Evolutionary conservation across 345 rosid genomes (phyloP), one percentile per base, ranked within the genome.

Genomic region (Streptanthus diversifolius): DNA sequence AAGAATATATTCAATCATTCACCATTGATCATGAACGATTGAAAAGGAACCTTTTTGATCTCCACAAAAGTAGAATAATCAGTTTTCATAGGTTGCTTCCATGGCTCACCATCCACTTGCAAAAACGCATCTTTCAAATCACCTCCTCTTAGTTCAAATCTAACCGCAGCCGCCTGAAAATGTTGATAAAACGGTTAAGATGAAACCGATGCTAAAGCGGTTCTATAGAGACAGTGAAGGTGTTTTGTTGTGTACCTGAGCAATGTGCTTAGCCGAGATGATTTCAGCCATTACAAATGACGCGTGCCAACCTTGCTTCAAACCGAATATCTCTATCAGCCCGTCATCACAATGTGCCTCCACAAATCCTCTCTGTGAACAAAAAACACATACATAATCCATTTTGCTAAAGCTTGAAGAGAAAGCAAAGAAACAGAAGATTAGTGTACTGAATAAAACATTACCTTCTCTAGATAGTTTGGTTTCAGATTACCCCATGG

Each of bases 61-160:
- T 90, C 97, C 19, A 92, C 85, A 58, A 90, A 82, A 3, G 96
- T 84, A 1, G 98, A 95, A 65, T 80, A 80, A 27, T 92, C 93
- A 71, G 45, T 76, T 83, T 74, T 87, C 84, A 92, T 56, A 0
- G 87, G 92, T 66, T 95, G 99, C 43, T 87, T 95, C 98, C 99
- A 90, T 8, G 98, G 99, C 75, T 95, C 98, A 9, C 99, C 99
- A 45, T 95, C 99, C 97, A 95, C 92, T 85, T 92, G 99, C 92
- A 92, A 78, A 75, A 64, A 95, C 4, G 87, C 93, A 32, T 87
- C 79, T 68, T 72, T 84, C 97, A 97, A 85, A 30, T 88, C 97
- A 36, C 99, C 97, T 1, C 99, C 93, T 64, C 98, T 83, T 40
- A 95, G 68, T 79, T 95, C 99, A 70, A 95, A 79, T 79, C 99